Evolutionary conservation across 352 stramenopile genomes (phyloP), one percentile per base, ranked within the genome.

Genomic region (Globisporangium polare): DNA sequence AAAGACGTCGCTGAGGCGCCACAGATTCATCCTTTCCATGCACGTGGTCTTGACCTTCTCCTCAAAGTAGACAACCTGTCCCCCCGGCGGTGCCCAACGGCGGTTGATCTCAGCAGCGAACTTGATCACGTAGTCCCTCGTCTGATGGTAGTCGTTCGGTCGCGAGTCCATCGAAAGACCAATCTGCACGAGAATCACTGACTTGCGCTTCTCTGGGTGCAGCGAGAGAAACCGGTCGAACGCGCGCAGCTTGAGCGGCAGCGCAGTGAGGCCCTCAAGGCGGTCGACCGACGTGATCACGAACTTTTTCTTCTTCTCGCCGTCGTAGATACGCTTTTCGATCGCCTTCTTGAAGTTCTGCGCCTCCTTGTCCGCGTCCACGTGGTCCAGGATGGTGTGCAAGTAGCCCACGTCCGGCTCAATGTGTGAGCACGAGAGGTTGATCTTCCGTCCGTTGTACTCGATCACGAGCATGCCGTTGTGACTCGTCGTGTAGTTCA

Each of bases 341-440:
- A 90, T 76, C 15, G 47, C 52, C 31, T 74, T 61, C 27, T 66
- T 67, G 46, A 83, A 80, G 22, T 50, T 47, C 5, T 68, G 37
- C 0, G 73, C 65, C 13, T 54, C 55, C 15, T 78, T 63, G n/a
- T 73, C 63, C 3, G 73, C 67, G 22, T 85, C 76, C 53, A 83
- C 78, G 31, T 73, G 68, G 41, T 83, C 79, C 12, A 89, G 45
- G 65, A 92, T 92, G 43, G 73, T 75, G 53, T 90, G 71, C 27
- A 94, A 62, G 66, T 87, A 78, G 5, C 61, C 80, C 63, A 88
- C 67, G 71, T 99, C 95, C 6, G 98, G 89, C 60, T 98, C 96
- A 39, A 97, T 97, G 78, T 99, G 97, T 35, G 97, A 98, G 74
- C 88, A 98, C 24, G 95, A 98, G 17, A 99, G 84, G 53, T 89